Evolutionary conservation across 2,329 filamentous ascomycete genomes (phyloP).

Genomic region (Colletotrichum tabaci): DNA sequence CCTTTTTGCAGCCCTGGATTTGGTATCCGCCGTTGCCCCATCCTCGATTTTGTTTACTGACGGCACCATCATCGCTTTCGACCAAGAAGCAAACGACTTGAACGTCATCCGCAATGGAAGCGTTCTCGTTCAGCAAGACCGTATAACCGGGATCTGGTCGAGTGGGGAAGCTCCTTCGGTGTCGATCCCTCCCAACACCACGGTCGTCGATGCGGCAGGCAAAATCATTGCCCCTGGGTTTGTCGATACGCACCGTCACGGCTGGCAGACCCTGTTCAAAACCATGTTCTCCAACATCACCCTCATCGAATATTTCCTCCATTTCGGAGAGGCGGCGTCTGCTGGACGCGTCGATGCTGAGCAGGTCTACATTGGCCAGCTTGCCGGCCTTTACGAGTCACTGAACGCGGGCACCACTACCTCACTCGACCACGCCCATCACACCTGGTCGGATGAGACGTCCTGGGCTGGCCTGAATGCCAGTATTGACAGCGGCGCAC

Average conservation of each 20-base stretch:
- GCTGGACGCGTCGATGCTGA: constrained; percentile 54
- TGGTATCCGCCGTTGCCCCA: not conserved
- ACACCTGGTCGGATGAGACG: constrained; percentile 60
- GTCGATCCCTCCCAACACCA: constrained; percentile 45
- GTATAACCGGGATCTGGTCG: constrained; percentile 52
- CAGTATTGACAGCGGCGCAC: constrained; percentile 62
- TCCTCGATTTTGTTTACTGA: constrained; percentile 49
- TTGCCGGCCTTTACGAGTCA: constrained; percentile 64
- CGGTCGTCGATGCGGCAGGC: constrained; percentile 63
- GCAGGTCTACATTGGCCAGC: constrained; percentile 63
- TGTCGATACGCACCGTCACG: constrained; percentile 69
- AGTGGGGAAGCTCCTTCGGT: not conserved
- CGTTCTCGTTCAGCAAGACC: constrained; percentile 56
- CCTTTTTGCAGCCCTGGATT: too few relatives aligned
- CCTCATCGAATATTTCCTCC: constrained; percentile 62
- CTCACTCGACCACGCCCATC: constrained; percentile 66
- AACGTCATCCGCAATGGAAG: constrained; percentile 58
- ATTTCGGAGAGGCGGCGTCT: constrained; percentile 55
- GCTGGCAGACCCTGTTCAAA: constrained; percentile 70
- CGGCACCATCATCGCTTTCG: constrained; percentile 59
- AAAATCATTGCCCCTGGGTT: constrained; percentile 71
- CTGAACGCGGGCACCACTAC: constrained; percentile 69
- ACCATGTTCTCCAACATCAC: constrained; percentile 67
- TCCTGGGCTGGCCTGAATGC: constrained; percentile 62
- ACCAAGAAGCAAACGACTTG: constrained; percentile 51